Evolutionary conservation across 73 alveolate genomes (phyloP).

Genomic region (Paramecium sonneborni): DNA sequence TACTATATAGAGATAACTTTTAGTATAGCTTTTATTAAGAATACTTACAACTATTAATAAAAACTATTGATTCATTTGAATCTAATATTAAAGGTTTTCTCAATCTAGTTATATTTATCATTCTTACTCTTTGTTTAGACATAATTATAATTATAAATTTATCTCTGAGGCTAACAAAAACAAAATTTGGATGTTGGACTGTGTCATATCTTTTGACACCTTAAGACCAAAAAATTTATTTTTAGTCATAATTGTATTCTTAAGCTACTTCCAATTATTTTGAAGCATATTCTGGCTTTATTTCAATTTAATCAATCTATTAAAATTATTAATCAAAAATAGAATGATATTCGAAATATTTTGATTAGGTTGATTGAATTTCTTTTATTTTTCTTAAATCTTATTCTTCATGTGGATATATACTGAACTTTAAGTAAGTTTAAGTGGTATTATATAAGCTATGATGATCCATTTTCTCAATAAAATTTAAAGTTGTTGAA

Average conservation of each 20-base stretch:
- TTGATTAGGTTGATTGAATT: neutral
- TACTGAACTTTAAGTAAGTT: neutral
- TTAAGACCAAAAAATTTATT: neutral
- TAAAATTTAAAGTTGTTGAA: neutral
- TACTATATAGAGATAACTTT: neutral
- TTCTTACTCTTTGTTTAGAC: neutral
- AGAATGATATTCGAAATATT: neutral
- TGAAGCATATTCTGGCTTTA: neutral
- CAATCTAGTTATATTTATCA: neutral
- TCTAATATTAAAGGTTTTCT: neutral
- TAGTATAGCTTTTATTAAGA: neutral
- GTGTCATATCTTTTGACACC: neutral
- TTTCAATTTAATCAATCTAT: neutral
- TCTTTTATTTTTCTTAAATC: neutral
- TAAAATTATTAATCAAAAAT: neutral
- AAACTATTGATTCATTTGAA: neutral
- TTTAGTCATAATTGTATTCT: neutral
- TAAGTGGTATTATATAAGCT: neutral
- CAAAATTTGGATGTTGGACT: neutral
- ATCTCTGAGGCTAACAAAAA: neutral
- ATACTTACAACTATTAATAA: neutral
- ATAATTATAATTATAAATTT: neutral
- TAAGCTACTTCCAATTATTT: neutral
- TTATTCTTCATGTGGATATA: neutral
- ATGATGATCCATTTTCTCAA: neutral